A percentile compares a stretch with the other conserved stretches of the same genome.
Conservation (phyloP, 2,329 filamentous ascomycete genomes). For the Nemania serpens region DNA sequence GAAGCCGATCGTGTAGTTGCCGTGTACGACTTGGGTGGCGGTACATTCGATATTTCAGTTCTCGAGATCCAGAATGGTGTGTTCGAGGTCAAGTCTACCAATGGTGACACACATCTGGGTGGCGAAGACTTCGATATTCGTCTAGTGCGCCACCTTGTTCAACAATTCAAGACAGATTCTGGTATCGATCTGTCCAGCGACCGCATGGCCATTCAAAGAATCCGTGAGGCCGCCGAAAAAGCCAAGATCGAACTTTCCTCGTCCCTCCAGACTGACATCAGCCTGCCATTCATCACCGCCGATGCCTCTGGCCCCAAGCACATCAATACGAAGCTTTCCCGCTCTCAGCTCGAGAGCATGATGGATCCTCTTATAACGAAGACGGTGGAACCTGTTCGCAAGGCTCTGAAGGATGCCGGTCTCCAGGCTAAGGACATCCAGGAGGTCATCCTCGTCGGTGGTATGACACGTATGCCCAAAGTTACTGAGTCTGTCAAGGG, state of each 20-base stretch:
- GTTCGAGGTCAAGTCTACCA: slow-evolving; percentile 99
- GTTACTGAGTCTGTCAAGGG: slow-evolving; percentile 93
- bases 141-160: slow-evolving; percentile 89
- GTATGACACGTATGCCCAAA: slow-evolving; percentile 99
- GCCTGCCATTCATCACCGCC: slow-evolving; percentile 97
- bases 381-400: slow-evolving; percentile 91
- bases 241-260: slow-evolving; percentile 99
- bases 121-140: slow-evolving; percentile 98
- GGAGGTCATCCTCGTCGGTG: slow-evolving; percentile 96
- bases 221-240: slow-evolving; percentile 98
- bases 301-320: slow-evolving; percentile 96
- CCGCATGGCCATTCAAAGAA: slow-evolving; percentile 98
- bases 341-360: slow-evolving; percentile 89
- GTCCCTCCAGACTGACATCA: slow-evolving; percentile 94
- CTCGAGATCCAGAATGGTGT: slow-evolving; percentile 97
- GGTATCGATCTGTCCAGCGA: slow-evolving; percentile 87
- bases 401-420: slow-evolving; percentile 94
- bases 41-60: slow-evolving; percentile 98
- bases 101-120: slow-evolving; percentile 97
- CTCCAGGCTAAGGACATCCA: slow-evolving; percentile 92
- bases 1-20: slow-evolving; percentile 86
- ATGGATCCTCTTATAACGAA: slow-evolving; percentile 86
- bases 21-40: slow-evolving; percentile 97
- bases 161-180: slow-evolving; percentile 96
- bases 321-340: slow-evolving; percentile 94